Evolutionary conservation across 768 basidiomycete species (phyloP), one percentile per base, ranked within the genome.

Genomic region (Xerocomellus amylosporus): DNA sequence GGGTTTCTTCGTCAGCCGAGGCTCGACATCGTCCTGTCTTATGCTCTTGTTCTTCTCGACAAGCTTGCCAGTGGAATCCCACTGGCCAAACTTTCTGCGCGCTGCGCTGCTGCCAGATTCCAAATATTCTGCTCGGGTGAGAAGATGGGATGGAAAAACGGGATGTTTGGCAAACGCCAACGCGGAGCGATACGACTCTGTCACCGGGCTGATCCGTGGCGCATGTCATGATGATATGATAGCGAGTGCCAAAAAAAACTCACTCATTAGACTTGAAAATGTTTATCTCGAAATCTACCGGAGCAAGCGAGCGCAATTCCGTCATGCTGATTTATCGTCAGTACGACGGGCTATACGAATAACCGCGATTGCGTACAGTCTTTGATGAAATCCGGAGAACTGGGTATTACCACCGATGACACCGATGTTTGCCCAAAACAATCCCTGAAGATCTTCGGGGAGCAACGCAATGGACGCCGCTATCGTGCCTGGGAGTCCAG

Each of bases 381-480:
- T 75, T 48, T 78, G 72, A 20, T 79, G 78, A 62, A 98, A 87
- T 7, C 87, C 89, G 40, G 83, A 77, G 60, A 94, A 84, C 61
- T 81, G 82, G 15, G 84, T 83, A 69, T 82, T 88, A 14, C 95
- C 95, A 46, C 95, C 95, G 64, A 93, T 83, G 58, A 96, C 73
- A 13, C 89, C 90, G 56, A 98, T 93, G 69, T 98, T 92, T 33
- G 85, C 84, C 93, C 93, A 98, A 71, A 93, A 97, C 87, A 98
- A 84, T 33, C 92, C 94, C 60, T 86, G 90, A 24, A 95, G 62
- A 62, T 95, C 92, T 47, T 79, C 74, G 0, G 92, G 91, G 55
- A 98, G 82, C 30, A 80, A 71, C 0, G 80, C 76, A 64, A 98
- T 93, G 53, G 87, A 87, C 51, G 80, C 68, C 38, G 89, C 87